Base-by-base conservation (phyloP, 345 rosid genomes). In the Pistacia integerrima region DNA sequence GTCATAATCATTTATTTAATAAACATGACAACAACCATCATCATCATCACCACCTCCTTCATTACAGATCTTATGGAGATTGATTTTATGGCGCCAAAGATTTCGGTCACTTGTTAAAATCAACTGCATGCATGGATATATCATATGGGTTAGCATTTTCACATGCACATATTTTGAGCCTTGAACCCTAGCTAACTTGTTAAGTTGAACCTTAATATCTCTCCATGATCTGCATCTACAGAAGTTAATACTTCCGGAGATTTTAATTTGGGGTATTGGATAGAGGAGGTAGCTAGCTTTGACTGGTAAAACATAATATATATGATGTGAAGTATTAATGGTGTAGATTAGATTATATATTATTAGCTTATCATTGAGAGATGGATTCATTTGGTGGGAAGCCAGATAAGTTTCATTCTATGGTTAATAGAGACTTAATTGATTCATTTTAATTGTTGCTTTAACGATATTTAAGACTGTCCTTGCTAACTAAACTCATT, bases 1-100 rank as follows among this genome's bases (percentile, higher is more conserved):
- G 73, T 70, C 77, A 3, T 57, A 22, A 52, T 80, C 77, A 62
- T 9, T 20, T 35, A 63, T 71, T 52, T 70, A 28, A 67, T 55
- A 10, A 69, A 28, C 52, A 67, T 71, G 49, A 71, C 28, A 61
- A 49, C 69, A 73, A 49, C 20, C 20, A 63, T 4, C 62, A 41
- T 51, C 57, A 54, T 54, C 54, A 30, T 33, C 8, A 69, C 25
- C 16, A 33, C 2, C 55, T 64, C 5, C 25, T 44, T 46, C 5
- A 17, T 38, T n/a, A 5, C 69, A 67, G 8, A 46, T 66, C 70
- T 44, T 64, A 58, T 44, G 10, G n/a, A 55, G n/a, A 63, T 11
- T 36, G 11, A 13, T 46, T 56, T 61, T 60, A 8, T 25, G 55
- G 28, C 12, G 44, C 10, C 48, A 30, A 16, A 56, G 44, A 41